A percentile compares a stretch with the other conserved stretches of the same genome.
Evolutionary conservation across 2,329 filamentous ascomycete species (phyloP).

Genomic region (Talaromyces sp.): DNA sequence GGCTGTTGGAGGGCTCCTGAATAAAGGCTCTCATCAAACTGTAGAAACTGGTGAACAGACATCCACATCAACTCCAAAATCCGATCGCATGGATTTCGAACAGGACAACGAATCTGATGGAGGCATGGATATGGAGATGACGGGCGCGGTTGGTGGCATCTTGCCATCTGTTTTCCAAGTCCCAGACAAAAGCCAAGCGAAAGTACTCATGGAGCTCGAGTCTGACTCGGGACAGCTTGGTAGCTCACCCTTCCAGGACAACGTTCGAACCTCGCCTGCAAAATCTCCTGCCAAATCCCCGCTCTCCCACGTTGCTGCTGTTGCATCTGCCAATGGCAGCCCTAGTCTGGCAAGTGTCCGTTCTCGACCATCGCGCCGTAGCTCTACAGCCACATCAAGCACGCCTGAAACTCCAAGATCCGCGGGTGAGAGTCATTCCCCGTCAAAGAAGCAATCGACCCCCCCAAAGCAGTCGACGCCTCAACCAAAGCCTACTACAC

Average conservation of each 20-base stretch:
- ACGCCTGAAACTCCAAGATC: conserved; percentile 52
- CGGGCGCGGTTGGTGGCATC: conserved; percentile 53
- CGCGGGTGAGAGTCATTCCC: conserved; percentile 40
- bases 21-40: conserved; percentile 22
- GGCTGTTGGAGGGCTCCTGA: conserved; percentile 47
- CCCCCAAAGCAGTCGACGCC: conserved; percentile 50
- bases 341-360: conserved; percentile 59
- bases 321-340: conserved; percentile 56
- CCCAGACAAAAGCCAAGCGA: conserved; percentile 53
- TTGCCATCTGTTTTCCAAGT: conserved; percentile 47
- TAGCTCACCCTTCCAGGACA: conserved; percentile 52
- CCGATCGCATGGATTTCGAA: conserved; percentile 25
- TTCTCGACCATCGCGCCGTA: conserved; percentile 50
- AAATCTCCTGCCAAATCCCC: conserved; percentile 25
- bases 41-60: conserved; percentile 10
- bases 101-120: conserved; percentile 32
- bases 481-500: conserved; percentile 50
- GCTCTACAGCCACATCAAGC: conserved; percentile 47
- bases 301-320: conserved; percentile 39
- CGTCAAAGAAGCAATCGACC: conserved; percentile 41
- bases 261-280: conserved; percentile 34
- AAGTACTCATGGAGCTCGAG: conserved; percentile 63
- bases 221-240: conserved; percentile 51
- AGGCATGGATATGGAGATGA: conserved; percentile 64
- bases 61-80: conserved; percentile 16